These are phyloP conservation scores for Neonectria hederae DNA, from an alignment of 2,329 filamentous ascomycete species.

Conservation along the genomic window DNA sequence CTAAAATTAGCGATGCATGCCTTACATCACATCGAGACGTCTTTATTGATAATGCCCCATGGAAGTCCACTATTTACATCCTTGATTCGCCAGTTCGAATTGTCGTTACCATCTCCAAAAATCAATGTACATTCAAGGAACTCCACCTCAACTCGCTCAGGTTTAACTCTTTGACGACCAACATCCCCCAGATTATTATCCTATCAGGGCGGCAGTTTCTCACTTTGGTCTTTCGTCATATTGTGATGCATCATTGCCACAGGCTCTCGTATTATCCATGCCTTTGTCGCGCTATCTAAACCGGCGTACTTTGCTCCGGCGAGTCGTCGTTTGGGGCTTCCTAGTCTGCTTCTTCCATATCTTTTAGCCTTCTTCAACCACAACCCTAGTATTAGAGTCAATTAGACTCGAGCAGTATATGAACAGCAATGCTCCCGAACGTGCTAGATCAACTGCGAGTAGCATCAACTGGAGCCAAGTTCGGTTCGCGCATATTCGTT, in stretches of 20 bases:
- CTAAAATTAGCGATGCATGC: not conserved
- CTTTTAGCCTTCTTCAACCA: conserved; percentile 4
- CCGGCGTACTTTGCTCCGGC: conserved; percentile 8
- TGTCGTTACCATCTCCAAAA: not conserved
- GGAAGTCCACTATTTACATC: not conserved
- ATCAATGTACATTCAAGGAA: not conserved
- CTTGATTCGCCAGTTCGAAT: not conserved
- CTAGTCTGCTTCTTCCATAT: conserved; percentile 11
- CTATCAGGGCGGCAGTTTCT: too few species aligned
- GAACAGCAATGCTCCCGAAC: conserved; percentile 4
- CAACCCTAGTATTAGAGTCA: not conserved
- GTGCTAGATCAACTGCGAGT: not conserved
- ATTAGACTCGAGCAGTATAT: conserved; percentile 6
- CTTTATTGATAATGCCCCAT: not conserved
- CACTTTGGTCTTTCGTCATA: not conserved
- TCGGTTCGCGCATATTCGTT: not conserved
- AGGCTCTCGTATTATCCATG: conserved; percentile 1
- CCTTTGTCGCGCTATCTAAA: conserved; percentile 6
- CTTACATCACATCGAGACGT: not conserved
- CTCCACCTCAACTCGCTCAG: not conserved
- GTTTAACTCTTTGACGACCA: too few species aligned
- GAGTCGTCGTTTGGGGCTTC: not conserved
- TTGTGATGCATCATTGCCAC: not conserved
- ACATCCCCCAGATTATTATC: too few species aligned
- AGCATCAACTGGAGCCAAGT: conserved; percentile 20